Percentiles rank a stretch among this genome's conserved stretches.
Evolutionary conservation across 1,284 basidiomycete genomes (phyloP).

Genomic region (Sanghuangporus baumii): DNA sequence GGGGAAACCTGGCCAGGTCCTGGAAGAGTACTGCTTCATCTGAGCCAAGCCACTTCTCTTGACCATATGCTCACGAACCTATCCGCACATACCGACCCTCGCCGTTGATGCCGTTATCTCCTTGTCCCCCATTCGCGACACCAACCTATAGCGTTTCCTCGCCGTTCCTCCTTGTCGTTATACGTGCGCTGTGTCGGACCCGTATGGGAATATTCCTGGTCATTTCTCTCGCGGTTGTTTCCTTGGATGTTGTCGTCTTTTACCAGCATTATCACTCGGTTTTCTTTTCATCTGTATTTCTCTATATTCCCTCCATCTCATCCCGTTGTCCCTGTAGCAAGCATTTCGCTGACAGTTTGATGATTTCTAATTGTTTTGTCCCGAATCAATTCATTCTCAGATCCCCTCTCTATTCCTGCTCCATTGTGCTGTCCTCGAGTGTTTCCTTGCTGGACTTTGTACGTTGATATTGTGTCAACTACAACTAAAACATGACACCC

Average conservation of each 20-base stretch:
- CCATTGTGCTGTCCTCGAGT: neutral
- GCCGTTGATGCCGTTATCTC: neutral
- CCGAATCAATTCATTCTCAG: neutral
- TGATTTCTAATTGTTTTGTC: neutral
- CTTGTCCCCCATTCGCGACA: neutral
- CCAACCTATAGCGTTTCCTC: neutral
- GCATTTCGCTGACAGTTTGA: neutral
- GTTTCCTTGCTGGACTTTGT: neutral
- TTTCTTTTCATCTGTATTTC: neutral
- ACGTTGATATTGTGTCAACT: neutral
- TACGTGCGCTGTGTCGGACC: constrained; percentile 2
- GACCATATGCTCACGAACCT: neutral
- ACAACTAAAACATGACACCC: neutral
- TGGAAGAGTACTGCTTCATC: constrained; percentile 41
- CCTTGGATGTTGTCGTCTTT: neutral
- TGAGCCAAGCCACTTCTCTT: constrained; percentile 14
- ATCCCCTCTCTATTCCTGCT: neutral
- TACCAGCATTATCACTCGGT: constrained; percentile 5
- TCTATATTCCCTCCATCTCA: neutral
- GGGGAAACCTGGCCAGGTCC: constrained; percentile 62
- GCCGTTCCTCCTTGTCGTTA: neutral
- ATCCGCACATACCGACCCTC: neutral
- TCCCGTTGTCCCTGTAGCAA: neutral
- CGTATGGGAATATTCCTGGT: neutral
- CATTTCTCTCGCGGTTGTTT: neutral